Base-by-base conservation (phyloP, 106 monocot species). In the Allium sativum region DNA sequence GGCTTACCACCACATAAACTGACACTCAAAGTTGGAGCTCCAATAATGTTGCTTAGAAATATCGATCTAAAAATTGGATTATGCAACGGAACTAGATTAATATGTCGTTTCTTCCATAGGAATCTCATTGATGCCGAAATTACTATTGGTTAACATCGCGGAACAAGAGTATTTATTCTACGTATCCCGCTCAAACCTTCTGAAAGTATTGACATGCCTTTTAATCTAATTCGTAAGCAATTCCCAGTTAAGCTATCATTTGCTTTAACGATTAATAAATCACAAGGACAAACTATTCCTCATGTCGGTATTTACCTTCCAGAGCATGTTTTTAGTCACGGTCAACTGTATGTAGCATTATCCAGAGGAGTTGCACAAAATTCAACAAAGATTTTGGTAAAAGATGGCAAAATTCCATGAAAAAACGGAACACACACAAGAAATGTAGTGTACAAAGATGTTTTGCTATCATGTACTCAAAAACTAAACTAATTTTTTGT, bases 191-290 rank as follows among this genome's bases (percentile, higher is more conserved):
- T 59, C 1, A 22, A 59, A 2, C n/a, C 10, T 21, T n/a, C 21
- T 40, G 59, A 59, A 31, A 42, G 40, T 59, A 19, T 40, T 8
- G 7, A 59, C 11, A 9, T 59, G 7, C 41, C 59, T 12, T 59
- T 59, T 22, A 12, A 31, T 7, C 1, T 31, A 0, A 18, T 10
- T 40, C 22, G 59, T 1, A 59, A 59, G 7, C 21, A 59, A 59
- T 59, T 59, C 40, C 21, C 1, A 22, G 10, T 59, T 15, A 59
- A 42, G 40, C 40, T 59, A 40, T 40, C 40, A 40, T 59, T 42
- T 59, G 16, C 59, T 9, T 59, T 59, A 42, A 59, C 4, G 40
- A 59, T 59, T 21, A 59, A 59, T 40, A 59, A 40, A 15, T 59
- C 21, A 10, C 10, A 59, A 40, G 59, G 59, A 19, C 59, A 59